Evolutionary conservation across 1,139 yeast species (phyloP).

Genomic region (Kodamaea alishanica): DNA sequence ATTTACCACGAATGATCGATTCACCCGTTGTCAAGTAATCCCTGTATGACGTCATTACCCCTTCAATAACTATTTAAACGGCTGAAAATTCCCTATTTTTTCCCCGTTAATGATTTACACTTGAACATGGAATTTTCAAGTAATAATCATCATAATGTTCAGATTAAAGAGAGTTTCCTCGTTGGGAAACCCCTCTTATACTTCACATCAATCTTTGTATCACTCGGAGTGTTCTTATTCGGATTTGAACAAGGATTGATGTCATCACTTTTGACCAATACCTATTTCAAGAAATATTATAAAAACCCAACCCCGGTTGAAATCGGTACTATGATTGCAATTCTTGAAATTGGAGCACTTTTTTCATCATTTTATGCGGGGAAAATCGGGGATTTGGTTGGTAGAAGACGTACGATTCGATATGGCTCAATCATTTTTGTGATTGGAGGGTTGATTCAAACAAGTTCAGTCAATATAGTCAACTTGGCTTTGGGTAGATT

Average conservation of each 20-base stretch:
- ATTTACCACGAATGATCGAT: too few relatives aligned
- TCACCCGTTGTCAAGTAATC: background rate
- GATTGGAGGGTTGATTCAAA: constrained; percentile 75
- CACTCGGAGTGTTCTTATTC: constrained; percentile 55
- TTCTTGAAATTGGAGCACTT: constrained; percentile 80
- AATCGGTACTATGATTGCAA: constrained; percentile 81
- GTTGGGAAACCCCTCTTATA: constrained; percentile 52
- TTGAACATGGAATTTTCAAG: constrained; percentile 14
- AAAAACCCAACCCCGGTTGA: constrained; percentile 64
- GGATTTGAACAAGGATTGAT: constrained; percentile 65
- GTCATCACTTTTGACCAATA: constrained; percentile 62
- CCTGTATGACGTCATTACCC: background rate
- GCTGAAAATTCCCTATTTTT: constrained; percentile 1
- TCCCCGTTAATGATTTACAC: too few relatives aligned
- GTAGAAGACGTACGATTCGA: constrained; percentile 76
- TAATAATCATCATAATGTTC: constrained; percentile 26
- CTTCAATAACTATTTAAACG: background rate
- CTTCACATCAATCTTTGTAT: constrained; percentile 58
- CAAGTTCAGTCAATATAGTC: constrained; percentile 47
- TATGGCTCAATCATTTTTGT: constrained; percentile 80
- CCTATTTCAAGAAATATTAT: constrained; percentile 69
- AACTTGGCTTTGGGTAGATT: constrained; percentile 70
- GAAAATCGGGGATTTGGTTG: constrained; percentile 71
- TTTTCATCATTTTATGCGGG: constrained; percentile 76
- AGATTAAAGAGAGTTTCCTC: constrained; percentile 39